Evolutionary conservation across 768 basidiomycete genomes (phyloP).

Genomic region (Mycena venus): DNA sequence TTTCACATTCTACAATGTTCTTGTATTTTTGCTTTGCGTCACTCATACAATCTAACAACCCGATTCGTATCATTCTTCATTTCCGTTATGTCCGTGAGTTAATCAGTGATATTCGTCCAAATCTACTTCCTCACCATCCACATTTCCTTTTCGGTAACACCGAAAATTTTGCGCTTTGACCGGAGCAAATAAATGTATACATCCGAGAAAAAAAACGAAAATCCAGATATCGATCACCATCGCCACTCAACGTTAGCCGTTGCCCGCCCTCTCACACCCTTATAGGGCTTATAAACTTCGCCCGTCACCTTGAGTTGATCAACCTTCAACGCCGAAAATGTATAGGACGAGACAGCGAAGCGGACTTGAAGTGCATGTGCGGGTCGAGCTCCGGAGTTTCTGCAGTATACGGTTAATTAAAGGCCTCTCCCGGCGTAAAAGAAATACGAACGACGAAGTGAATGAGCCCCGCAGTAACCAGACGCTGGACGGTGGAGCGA

Average conservation of each 20-base stretch:
- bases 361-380: conserved; percentile 80
- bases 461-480: conserved; percentile 87
- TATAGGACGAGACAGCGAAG: conserved; percentile 80
- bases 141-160: not conserved
- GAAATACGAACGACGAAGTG: conserved; percentile 65
- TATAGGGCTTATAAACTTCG: conserved; percentile 91
- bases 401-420: conserved; percentile 27
- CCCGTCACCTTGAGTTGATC: conserved; percentile 86
- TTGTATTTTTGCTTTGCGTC: conserved; percentile 17
- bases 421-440: not conserved
- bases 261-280: conserved; percentile 83
- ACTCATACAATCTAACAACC: conserved; percentile 10
- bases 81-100: not conserved
- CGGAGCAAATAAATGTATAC: not conserved
- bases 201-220: not conserved
- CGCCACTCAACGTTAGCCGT: conserved; percentile 81
- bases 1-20: not conserved
- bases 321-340: conserved; percentile 86
- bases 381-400: conserved; percentile 65
- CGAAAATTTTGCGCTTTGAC: conserved; percentile 5
- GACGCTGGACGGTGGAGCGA: conserved; percentile 73
- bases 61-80: not conserved
- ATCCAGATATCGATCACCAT: conserved; percentile 59
- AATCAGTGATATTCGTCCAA: not conserved
- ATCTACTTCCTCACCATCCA: not conserved